phyloP scores from a whole-genome alignment of 192 early-diverging fungal genomes.

The Linnemannia exigua region DNA sequence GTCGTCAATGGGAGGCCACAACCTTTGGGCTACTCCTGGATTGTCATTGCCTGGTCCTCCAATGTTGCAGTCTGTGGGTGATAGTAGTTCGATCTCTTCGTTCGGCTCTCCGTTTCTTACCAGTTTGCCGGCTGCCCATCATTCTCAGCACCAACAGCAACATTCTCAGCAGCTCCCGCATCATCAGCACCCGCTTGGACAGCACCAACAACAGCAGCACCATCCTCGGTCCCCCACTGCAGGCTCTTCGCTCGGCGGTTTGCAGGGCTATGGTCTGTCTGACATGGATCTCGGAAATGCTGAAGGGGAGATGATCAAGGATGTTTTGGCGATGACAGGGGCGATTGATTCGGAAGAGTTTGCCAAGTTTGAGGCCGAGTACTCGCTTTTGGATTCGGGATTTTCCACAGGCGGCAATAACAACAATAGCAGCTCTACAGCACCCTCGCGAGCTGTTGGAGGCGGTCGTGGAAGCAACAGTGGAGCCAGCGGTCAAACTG shows the following conservation, averaged over 20 bases:
- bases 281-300: conserved; percentile 50
- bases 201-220: conserved; percentile 19
- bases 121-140: conserved; percentile 29
- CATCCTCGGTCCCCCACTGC: conserved; percentile 8
- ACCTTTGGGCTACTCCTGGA: conserved; percentile 38
- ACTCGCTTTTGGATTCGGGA: conserved; percentile 27
- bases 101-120: conserved; percentile 46
- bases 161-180: conserved; percentile 8
- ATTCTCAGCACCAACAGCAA: conserved; percentile 21
- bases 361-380: conserved; percentile 40
- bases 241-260: conserved; percentile 7
- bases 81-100: conserved; percentile 2
- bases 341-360: conserved; percentile 49
- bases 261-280: conserved; percentile 14
- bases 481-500: conserved; percentile 15
- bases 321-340: conserved; percentile 50
- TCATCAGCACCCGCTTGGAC: conserved; percentile 10
- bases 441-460: conserved; percentile 29
- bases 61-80: conserved; percentile 27
- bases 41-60: conserved; percentile 31
- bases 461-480: conserved; percentile 19
- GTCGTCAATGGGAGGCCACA: conserved; percentile 32
- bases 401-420: conserved; percentile 5
- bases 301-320: conserved; percentile 52
- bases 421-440: neutral